Evolutionary conservation across 225 moss, liverwort and hornwort species (phyloP).

Genomic region (Anthoceros angustus): DNA sequence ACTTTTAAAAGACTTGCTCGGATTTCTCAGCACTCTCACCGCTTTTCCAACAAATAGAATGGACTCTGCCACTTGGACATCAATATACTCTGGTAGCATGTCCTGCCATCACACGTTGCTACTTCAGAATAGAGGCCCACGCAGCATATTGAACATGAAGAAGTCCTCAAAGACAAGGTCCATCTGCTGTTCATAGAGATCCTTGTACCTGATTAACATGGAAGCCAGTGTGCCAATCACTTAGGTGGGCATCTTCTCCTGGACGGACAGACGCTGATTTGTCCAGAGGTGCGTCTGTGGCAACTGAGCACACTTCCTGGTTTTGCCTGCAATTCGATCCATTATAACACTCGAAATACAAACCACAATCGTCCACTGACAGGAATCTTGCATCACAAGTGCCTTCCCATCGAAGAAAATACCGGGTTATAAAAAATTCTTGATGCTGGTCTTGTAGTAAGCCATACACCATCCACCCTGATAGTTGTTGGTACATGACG

Average conservation of each 20-base stretch:
- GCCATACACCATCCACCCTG: slow-evolving; percentile 98
- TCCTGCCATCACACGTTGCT: slow-evolving; percentile 31
- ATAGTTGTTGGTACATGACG: slow-evolving; percentile 92
- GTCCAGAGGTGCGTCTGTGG: slow-evolving; percentile 33
- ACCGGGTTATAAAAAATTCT: slow-evolving; percentile 95
- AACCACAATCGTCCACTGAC: background rate
- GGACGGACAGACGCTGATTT: slow-evolving; percentile 12
- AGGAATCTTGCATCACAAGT: no score
- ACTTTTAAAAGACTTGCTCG: slow-evolving; percentile 74
- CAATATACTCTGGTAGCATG: slow-evolving; percentile 94
- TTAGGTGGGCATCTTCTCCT: slow-evolving; percentile 74
- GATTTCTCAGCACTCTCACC: slow-evolving; percentile 85
- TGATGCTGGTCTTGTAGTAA: slow-evolving; percentile 83
- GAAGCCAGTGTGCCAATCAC: slow-evolving; percentile 96
- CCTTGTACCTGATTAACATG: slow-evolving; percentile 62
- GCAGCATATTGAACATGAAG: background rate
- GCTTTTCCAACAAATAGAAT: slow-evolving; percentile 98
- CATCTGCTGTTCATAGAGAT: background rate
- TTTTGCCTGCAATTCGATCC: slow-evolving; percentile 41
- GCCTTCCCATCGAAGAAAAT: background rate
- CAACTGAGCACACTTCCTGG: slow-evolving; percentile 44
- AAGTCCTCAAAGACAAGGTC: background rate
- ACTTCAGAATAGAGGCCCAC: background rate
- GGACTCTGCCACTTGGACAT: slow-evolving; percentile 78
- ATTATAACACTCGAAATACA: background rate